A percentile compares a stretch with the other conserved stretches of the same genome.
Conservation (phyloP, 495 filamentous ascomycete genomes). For the Talaromyces proteolyticus region DNA sequence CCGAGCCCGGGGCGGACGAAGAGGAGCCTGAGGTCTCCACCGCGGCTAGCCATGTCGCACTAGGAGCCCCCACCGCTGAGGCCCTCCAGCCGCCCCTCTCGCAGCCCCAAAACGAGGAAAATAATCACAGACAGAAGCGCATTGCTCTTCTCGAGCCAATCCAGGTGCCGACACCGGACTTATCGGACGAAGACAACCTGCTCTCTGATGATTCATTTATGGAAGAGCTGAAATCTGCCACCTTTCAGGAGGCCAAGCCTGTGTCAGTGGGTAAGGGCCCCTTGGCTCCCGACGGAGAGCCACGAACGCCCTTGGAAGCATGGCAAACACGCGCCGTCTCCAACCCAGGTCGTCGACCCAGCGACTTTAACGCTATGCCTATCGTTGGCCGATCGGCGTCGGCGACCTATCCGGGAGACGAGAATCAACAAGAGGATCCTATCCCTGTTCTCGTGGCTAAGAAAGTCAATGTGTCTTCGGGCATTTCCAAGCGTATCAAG, state of each 20-base stretch:
- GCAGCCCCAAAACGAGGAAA: neutral
- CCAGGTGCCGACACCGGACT: slow-evolving; percentile 44
- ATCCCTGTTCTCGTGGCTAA: slow-evolving; percentile 48
- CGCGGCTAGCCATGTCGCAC: neutral
- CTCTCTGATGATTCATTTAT: slow-evolving; percentile 83
- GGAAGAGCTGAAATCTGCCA: slow-evolving; percentile 81
- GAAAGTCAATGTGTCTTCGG: slow-evolving; percentile 77
- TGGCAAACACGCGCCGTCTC: slow-evolving; percentile 49
- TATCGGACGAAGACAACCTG: slow-evolving; percentile 57
- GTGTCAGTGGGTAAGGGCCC: slow-evolving; percentile 82
- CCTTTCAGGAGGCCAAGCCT: slow-evolving; percentile 75
- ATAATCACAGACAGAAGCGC: slow-evolving; percentile 35
- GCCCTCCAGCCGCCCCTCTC: neutral
- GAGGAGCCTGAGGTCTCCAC: neutral
- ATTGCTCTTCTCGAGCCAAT: slow-evolving; percentile 51
- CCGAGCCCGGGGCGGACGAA: too few species aligned
- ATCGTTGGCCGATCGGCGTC: slow-evolving; percentile 32
- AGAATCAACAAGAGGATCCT: slow-evolving; percentile 13
- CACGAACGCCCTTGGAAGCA: slow-evolving; percentile 19
- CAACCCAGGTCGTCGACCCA: slow-evolving; percentile 28
- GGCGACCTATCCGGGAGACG: slow-evolving; percentile 22
- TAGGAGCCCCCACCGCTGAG: neutral
- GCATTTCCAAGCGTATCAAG: slow-evolving; percentile 86
- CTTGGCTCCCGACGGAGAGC: slow-evolving; percentile 48
- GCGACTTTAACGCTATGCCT: slow-evolving; percentile 38